Evolutionary conservation across 345 rosid genomes (phyloP).

Genomic region (Eucalyptus tenuipes): DNA sequence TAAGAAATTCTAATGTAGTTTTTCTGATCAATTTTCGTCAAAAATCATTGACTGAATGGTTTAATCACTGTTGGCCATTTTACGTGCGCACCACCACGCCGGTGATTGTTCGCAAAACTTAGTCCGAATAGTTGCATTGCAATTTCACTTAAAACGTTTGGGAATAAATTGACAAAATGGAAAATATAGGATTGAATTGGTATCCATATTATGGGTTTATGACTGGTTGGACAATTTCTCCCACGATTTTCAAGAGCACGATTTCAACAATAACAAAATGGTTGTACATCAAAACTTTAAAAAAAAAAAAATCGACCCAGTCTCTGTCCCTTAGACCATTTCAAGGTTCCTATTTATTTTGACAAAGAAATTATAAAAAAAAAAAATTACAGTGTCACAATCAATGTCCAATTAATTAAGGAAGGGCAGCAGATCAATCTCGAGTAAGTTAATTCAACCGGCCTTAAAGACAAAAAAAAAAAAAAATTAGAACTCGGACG

Average conservation of each 20-base stretch:
- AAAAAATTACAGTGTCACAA: not conserved
- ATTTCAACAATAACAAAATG: not conserved
- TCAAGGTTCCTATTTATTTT: not conserved
- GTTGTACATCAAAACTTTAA: not conserved
- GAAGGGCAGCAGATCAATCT: not conserved
- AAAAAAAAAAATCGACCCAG: not conserved
- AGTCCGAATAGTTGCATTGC: rapidly evolving
- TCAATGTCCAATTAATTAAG: not conserved
- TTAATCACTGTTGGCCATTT: rapidly evolving
- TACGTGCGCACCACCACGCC: rapidly evolving
- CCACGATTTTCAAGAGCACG: not conserved
- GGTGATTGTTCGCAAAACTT: not conserved
- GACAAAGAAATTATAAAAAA: not conserved
- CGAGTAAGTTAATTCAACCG: not conserved
- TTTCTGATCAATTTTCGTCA: rapidly evolving
- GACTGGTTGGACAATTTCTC: not conserved
- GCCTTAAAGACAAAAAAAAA: not conserved
- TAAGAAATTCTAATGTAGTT: not conserved
- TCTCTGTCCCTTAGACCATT: not conserved
- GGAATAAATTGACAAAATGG: rapidly evolving
- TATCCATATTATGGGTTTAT: rapidly evolving
- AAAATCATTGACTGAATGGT: rapidly evolving
- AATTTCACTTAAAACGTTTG: not conserved
- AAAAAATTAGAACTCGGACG: not conserved
- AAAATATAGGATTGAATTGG: not conserved